Base-by-base conservation (phyloP, 257 asterid species). In the Penstemon davidsonii region DNA sequence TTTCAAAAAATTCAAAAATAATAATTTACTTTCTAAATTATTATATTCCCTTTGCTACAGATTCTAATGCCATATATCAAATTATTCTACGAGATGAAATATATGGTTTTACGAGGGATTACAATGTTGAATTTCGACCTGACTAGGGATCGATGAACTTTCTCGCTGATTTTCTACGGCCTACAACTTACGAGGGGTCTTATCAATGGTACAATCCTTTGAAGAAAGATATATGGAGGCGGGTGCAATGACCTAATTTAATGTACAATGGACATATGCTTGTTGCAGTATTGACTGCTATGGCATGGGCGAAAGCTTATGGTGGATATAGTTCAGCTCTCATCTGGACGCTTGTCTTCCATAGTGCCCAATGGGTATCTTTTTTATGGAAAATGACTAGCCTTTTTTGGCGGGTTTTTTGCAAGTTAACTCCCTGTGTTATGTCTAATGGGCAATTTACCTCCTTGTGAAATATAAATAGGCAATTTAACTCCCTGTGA, bases 281-380 rank as follows among this genome's bases (percentile, higher is more conserved):
- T 62, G 96, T 94, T 62, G 91, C 99, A 6, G 97, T 87, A 64
- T 81, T 94, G 73, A 94, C 99, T 33, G 97, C 99, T 42, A 91
- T 94, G 99, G 99, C 99, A 2, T 94, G 99, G 99, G 91, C 92
- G 84, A 97, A 94, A 84, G 97, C 99, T 15, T 94, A 94, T 64
- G 97, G 99, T 38, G 99, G 99, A 42, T 82, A 65, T 43, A 81
- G 83, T 68, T 91, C 99, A 3, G 85, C 77, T 18, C 65, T 94
- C 13, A 91, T 94, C 69, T 94, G 99, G 97, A 56, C 81, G 52
- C 86, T 94, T 4, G 95, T 94, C 68, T 66, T 86, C 42, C 99
- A 94, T 80, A 94, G 97, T 39, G 95, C 96, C 60, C 99, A 94
- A 87, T 94, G 96, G 97, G 97, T 46, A 83, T 94, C 74, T 78